Evolutionary conservation across 208 protist species (phyloP), one percentile per base, ranked within the genome.

Genomic region (Wallacemonas sp.): DNA sequence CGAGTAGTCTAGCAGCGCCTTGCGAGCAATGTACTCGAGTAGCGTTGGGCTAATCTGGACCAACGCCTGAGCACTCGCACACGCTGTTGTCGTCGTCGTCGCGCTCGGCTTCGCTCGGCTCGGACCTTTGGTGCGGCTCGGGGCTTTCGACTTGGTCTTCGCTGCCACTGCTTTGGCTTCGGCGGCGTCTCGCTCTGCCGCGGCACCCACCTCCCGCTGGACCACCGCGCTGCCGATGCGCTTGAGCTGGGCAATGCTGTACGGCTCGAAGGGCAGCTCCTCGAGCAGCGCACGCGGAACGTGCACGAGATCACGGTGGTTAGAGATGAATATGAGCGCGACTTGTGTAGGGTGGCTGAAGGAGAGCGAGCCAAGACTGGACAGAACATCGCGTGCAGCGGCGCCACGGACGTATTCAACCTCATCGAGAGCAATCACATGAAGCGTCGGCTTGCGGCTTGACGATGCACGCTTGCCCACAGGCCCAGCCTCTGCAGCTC

Each of bases 371-470:
- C 83, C 61, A 0, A 94, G 77, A 14, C 74, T 61, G 12, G 78
- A 71, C 2, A 94, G 72, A 1, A 72, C 46, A 39, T 65, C 72
- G 24, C 75, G 58, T 11, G 76, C 77, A 0, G 62, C 71, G 21
- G 70, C 36, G 9, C 51, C 51, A 6, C 80, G 76, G 26, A 79
- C 73, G 59, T 91, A 91, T 70, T 94, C 84, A 41, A 91, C 88
- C 66, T 94, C 88, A 49, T 94, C 88, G 15, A 94, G 68, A 11
- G 77, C 88, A 1, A 94, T 54, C 9, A 94, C 71, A 56, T 94
- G 85, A 45, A 91, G 63, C 45, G 77, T 42, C 24, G 60, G 22
- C 26, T 34, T 31, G 19, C 28, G 62, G 47, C 9, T 64, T 36
- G 39, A 60, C 62, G n/a, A n/a, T n/a, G n/a, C n/a, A n/a, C n/a